phyloP scores from a whole-genome alignment of 2,329 filamentous ascomycete species.

The Periconia digitata region DNA sequence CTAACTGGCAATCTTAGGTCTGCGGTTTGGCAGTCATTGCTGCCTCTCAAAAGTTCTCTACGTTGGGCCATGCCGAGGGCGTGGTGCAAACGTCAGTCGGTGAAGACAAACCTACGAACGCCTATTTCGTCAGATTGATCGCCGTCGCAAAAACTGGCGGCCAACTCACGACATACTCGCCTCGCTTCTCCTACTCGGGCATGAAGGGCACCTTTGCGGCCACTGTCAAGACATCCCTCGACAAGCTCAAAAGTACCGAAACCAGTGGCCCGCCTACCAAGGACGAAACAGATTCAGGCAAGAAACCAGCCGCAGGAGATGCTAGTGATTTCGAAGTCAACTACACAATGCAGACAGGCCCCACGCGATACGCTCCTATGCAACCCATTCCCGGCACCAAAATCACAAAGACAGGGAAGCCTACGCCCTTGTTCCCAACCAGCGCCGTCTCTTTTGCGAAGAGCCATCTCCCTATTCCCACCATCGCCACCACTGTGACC shows the following conservation, averaged over 20 bases:
- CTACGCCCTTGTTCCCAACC: slow-evolving; percentile 56
- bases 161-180: slow-evolving; percentile 61
- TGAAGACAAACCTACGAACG: slow-evolving; percentile 49
- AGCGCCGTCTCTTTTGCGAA: slow-evolving; percentile 57
- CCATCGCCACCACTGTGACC: slow-evolving; percentile 55
- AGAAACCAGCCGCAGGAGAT: slow-evolving; percentile 18
- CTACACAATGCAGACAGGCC: slow-evolving; percentile 59
- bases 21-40: slow-evolving; percentile 36
- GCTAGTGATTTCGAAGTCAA: slow-evolving; percentile 46
- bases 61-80: slow-evolving; percentile 43
- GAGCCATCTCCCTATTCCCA: slow-evolving; percentile 49
- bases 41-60: slow-evolving; percentile 49
- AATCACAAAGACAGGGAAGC: slow-evolving; percentile 56
- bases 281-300: slow-evolving; percentile 19
- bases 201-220: slow-evolving; percentile 64
- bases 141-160: slow-evolving; percentile 58
- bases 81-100: slow-evolving; percentile 27
- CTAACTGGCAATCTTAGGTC: background rate
- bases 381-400: slow-evolving; percentile 60
- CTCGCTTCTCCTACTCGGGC: slow-evolving; percentile 63
- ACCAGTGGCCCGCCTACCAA: slow-evolving; percentile 31
- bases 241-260: slow-evolving; percentile 18
- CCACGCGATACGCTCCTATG: slow-evolving; percentile 64
- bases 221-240: slow-evolving; percentile 44
- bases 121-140: slow-evolving; percentile 56